Evolutionary conservation across 257 asterid genomes (phyloP).

Genomic region (Solanum sitiens): DNA sequence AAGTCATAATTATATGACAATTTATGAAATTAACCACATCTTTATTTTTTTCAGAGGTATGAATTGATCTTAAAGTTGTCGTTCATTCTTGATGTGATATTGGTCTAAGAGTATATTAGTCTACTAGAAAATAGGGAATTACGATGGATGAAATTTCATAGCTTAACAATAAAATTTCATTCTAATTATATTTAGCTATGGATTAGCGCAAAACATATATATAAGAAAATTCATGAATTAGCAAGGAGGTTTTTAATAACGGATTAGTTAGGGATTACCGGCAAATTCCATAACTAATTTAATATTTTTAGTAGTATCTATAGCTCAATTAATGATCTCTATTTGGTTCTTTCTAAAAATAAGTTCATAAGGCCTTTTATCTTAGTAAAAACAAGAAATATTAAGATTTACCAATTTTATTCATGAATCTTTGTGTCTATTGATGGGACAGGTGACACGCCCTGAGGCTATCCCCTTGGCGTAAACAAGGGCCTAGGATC

Average conservation of each 20-base stretch:
- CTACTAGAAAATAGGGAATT: too few relatives aligned
- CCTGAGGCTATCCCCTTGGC: too few relatives aligned
- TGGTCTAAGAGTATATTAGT: not conserved
- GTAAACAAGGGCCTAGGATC: too few relatives aligned
- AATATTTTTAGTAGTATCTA: too few relatives aligned
- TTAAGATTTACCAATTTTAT: not conserved
- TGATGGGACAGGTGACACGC: too few relatives aligned
- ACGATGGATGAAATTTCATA: too few relatives aligned
- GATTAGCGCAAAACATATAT: too few relatives aligned
- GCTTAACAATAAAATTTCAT: not conserved
- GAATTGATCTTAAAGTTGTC: not conserved
- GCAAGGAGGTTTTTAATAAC: not conserved
- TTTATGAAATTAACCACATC: too few relatives aligned
- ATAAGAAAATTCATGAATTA: not conserved
- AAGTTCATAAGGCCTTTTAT: not conserved
- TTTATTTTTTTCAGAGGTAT: not conserved
- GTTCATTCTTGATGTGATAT: too few relatives aligned
- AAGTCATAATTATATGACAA: too few relatives aligned
- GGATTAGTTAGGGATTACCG: not conserved
- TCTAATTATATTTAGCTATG: not conserved
- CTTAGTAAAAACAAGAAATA: not conserved
- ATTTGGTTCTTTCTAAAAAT: not conserved
- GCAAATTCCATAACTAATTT: too few relatives aligned
- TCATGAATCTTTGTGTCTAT: not conserved
- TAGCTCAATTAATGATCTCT: not conserved